Evolutionary conservation across 371 early-diverging fungal genomes (phyloP), one percentile per base, ranked within the genome.

Genomic region (Entomophthora muscae): DNA sequence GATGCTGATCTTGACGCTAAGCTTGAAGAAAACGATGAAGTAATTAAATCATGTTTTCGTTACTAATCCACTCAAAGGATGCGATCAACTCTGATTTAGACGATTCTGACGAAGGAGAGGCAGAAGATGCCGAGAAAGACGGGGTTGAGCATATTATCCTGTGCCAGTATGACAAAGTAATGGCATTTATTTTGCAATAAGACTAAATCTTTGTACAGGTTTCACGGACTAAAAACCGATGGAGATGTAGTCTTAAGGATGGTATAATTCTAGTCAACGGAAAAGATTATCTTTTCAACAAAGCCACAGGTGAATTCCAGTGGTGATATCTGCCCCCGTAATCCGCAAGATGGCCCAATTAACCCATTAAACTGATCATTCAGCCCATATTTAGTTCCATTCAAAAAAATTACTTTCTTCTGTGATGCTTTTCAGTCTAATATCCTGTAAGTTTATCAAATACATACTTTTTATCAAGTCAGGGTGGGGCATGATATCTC

Each of bases 191-290:
- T 42, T 42, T 42, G 42, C 42, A 28, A 28, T 2, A 2, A 22
- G 5, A 51, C 21, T 32, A 24, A 22, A 21, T 52, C 1, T 59
- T 26, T 32, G 17, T 63, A 24, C 53, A 77, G 78, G 89, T 93
- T 30, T 83, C 84, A 22, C 83, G 96, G 65, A 90, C 90, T 65
- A 95, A 93, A 75, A 97, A 93, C 80, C 91, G 91, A 76, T 97
- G 96, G 96, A 92, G 93, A 79, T 93, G 94, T 70, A 83, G 86
- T 7, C 77, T 97, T 54, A 88, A 88, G 72, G 98, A 95, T 68
- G 98, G 98, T 28, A 90, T 97, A 66, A 86, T 92, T 77, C 72
- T 88, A 65, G 85, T 94, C 57, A 91, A 95, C 66, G 98, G 96
- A 23, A 82, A 84, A 66, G 95, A 97, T 67, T 95, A 90, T 70